These are phyloP conservation scores for Aspergillus sclerotioniger DNA, from an alignment of 495 filamentous ascomycete species.

Conservation along the genomic window DNA sequence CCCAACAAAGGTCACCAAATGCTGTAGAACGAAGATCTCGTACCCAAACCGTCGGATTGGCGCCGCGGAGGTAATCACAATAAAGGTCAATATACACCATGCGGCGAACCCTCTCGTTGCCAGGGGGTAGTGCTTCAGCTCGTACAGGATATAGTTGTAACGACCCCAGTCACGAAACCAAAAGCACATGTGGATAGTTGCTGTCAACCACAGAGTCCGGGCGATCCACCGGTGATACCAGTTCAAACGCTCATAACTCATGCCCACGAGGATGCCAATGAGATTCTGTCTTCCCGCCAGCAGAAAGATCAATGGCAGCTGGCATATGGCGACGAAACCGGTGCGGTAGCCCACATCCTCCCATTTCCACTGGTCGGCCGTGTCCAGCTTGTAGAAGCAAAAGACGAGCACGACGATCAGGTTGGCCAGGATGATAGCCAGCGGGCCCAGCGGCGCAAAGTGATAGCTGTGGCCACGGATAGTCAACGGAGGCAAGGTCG, in stretches of 20 bases:
- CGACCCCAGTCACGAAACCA: conserved; percentile 68
- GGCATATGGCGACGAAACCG: conserved; percentile 74
- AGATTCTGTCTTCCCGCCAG: conserved; percentile 78
- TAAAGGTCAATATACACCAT: conserved; percentile 72
- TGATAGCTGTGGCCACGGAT: conserved; percentile 45
- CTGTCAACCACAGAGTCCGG: conserved; percentile 70
- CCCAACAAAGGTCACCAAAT: conserved; percentile 63
- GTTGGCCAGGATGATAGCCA: conserved; percentile 38
- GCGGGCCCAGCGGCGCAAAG: conserved; percentile 43
- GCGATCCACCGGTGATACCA: conserved; percentile 84
- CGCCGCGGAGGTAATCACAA: conserved; percentile 62
- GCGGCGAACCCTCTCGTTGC: conserved; percentile 68
- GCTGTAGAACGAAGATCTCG: conserved; percentile 81
- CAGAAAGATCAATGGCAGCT: conserved; percentile 78
- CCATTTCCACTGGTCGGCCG: conserved; percentile 46
- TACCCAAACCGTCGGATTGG: conserved; percentile 69
- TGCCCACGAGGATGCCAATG: conserved; percentile 64
- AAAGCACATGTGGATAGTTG: conserved; percentile 70
- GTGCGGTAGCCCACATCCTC: conserved; percentile 74
- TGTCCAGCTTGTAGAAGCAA: conserved; percentile 43
- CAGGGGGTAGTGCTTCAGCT: conserved; percentile 63
- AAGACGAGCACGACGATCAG: conserved; percentile 39
- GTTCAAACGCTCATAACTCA: conserved; percentile 72
- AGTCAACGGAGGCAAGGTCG: conserved; percentile 53
- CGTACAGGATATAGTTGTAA: conserved; percentile 58